These are phyloP conservation scores for Ramicandelaber brevisporus DNA, from an alignment of 192 early-diverging fungal species.

Conservation along the genomic window DNA sequence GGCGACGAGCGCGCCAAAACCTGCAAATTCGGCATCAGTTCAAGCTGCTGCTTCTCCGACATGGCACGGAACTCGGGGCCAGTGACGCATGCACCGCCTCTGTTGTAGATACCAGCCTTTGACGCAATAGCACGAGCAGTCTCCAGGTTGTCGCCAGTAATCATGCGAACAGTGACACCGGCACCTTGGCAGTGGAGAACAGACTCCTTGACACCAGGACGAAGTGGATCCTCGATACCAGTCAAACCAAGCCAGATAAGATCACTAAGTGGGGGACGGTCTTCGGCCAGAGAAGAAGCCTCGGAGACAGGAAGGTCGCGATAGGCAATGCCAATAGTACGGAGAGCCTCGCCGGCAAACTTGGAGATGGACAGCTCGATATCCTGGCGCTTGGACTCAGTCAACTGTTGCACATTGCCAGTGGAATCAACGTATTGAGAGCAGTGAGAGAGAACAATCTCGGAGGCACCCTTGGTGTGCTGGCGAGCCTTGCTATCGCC, in stretches of 20 bases:
- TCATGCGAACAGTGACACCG: conserved; percentile 79
- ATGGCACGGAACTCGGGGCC: conserved; percentile 55
- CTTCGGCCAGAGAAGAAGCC: conserved; percentile 21
- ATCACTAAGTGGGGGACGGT: conserved; percentile 19
- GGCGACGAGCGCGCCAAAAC: conserved; percentile 76
- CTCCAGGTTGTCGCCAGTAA: conserved; percentile 57
- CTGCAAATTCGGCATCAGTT: conserved; percentile 39
- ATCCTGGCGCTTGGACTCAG: conserved; percentile 11
- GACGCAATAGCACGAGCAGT: conserved; percentile 80
- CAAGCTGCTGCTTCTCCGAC: conserved; percentile 31
- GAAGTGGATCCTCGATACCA: conserved; percentile 73
- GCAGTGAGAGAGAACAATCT: conserved; percentile 42
- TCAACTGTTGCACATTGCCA: conserved; percentile 18
- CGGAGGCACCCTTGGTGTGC: conserved; percentile 57
- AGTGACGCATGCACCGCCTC: conserved; percentile 45
- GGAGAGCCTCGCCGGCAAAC: conserved; percentile 40
- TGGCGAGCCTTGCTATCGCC: conserved; percentile 15
- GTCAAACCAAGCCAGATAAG: conserved; percentile 43
- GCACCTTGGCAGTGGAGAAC: conserved; percentile 50
- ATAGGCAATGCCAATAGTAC: conserved; percentile 47
- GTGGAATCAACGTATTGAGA: conserved; percentile 25
- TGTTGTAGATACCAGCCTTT: conserved; percentile 60
- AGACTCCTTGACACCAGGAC: conserved; percentile 52
- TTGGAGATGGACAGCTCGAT: conserved; percentile 21
- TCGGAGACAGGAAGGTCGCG: conserved; percentile 21